Evolutionary conservation across 441 rosid species (phyloP).

Genomic region (Lepidium campestre): DNA sequence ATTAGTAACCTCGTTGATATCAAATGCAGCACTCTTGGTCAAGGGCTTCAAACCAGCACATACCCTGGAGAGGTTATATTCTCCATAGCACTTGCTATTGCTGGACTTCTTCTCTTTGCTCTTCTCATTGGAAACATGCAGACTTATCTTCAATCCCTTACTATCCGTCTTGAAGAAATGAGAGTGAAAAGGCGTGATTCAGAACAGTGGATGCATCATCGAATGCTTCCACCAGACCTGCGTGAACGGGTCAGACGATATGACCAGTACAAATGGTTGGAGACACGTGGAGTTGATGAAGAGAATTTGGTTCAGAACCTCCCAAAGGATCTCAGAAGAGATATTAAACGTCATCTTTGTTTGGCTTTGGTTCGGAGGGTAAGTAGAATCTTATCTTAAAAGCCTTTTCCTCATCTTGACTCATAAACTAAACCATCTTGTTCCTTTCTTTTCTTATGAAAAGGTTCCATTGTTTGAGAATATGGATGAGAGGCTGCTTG

Average conservation of each 20-base stretch:
- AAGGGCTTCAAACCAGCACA: conserved; percentile 93
- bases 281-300: conserved; percentile 96
- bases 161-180: conserved; percentile 97
- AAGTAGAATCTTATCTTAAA: conserved; percentile 21
- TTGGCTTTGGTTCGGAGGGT: conserved; percentile 93
- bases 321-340: conserved; percentile 95
- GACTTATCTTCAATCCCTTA: conserved; percentile 98
- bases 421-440: neutral
- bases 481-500: conserved; percentile 94
- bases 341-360: conserved; percentile 95
- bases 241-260: conserved; percentile 89
- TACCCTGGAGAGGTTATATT: conserved; percentile 85
- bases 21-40: conserved; percentile 85
- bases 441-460: neutral
- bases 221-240: conserved; percentile 82
- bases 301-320: conserved; percentile 81
- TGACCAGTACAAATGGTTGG: conserved; percentile 99
- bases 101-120: conserved; percentile 95
- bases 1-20: conserved; percentile 9
- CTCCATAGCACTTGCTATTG: conserved; percentile 78
- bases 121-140: conserved; percentile 99
- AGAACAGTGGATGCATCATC: conserved; percentile 99
- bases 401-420: neutral
- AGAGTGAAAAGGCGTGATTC: conserved; percentile 98
- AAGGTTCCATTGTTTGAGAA: conserved; percentile 92